Evolutionary conservation across 306 rosid species (phyloP), one percentile per base, ranked within the genome.

Genomic region (Cucumis sativus): DNA sequence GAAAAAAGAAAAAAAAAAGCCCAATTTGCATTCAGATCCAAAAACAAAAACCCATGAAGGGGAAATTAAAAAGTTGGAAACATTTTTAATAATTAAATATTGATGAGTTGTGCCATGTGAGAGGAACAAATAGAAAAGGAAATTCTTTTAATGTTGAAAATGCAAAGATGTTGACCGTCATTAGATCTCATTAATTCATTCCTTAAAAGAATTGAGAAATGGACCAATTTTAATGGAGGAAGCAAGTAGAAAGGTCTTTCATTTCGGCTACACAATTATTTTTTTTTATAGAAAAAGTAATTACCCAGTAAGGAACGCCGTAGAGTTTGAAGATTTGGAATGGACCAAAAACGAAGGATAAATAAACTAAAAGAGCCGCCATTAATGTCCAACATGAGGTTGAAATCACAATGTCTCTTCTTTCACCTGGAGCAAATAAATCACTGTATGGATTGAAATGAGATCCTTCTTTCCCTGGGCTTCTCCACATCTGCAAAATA

Each of bases 401-500:
- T 67, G 99, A 95, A 45, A 88, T 87, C 57, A 81, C 9, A 25
- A 95, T 91, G 74, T 87, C 86, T 77, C 33, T 87, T 78, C 97
- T 87, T 55, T 95, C 99, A 64, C 14, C 77, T 6, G 91, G 82
- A 23, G 88, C 37, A 77, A 95, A 95, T 86, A 95, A 73, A 8
- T 83, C 84, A 78, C 99, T 91, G 74, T 86, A 30, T 2, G 99
- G 99, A 78, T 88, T 91, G 87, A 91, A 95, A 52, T 95, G 99
- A 11, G 99, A 95, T 3, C 99, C 99, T 65, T 89, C 78, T 25
- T 95, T 95, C 47, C 99, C 99, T 20, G 99, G 99, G 81, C 96
- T 89, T 92, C 99, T 87, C 10, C 20, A 67, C 99, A 96, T 91
- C 98, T 95, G 89, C 47, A 37, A 65, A 33, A 33, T 23, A 23